phyloP scores from a whole-genome alignment of 441 rosid species.

The California macrophylla region DNA sequence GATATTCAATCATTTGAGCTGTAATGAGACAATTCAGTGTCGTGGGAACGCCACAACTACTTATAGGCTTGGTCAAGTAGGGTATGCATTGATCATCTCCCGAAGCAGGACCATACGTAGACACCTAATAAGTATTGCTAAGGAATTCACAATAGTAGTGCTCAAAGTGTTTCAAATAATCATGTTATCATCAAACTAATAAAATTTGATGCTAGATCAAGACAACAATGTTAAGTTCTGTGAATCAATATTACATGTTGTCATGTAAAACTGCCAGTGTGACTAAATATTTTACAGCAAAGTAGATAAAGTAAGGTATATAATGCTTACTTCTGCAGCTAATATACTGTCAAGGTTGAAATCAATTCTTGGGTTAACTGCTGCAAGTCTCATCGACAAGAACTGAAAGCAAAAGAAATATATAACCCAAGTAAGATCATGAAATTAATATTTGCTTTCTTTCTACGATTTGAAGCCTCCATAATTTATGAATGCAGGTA shows the following conservation, averaged over 20 bases:
- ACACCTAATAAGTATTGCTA: background rate
- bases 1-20: background rate
- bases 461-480: background rate
- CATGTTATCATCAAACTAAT: background rate
- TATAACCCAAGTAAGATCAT: conserved; percentile 18
- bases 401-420: conserved; percentile 40
- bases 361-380: conserved; percentile 75
- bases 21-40: background rate
- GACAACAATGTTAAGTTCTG: background rate
- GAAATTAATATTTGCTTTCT: background rate
- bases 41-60: background rate
- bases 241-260: background rate
- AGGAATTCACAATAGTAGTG: background rate
- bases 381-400: conserved; percentile 91
- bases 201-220: background rate
- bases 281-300: background rate
- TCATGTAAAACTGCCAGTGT: background rate
- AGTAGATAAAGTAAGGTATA: conserved; percentile 12
- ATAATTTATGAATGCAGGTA: background rate
- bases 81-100: too few relatives aligned
- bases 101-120: too few relatives aligned
- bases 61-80: background rate
- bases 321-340: conserved; percentile 65
- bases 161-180: background rate
- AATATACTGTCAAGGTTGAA: conserved; percentile 57